A percentile compares a stretch with the other conserved stretches of the same genome.
Conservation (phyloP, 108 stramenopile species). For the Skeletonema potamos region DNA sequence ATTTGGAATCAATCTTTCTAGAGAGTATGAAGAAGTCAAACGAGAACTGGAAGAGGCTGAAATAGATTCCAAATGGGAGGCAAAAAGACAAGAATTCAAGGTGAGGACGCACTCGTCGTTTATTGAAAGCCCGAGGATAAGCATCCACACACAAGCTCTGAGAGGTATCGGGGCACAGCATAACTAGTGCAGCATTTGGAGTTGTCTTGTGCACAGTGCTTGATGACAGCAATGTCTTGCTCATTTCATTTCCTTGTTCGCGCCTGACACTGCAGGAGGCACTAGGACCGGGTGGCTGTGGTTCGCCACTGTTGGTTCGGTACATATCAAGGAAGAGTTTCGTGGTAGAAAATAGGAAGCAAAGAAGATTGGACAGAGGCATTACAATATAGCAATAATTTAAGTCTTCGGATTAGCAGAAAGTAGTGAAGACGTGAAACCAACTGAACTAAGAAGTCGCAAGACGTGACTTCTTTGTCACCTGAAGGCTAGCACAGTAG, state of each 20-base stretch:
- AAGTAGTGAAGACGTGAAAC: background rate
- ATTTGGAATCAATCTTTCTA: slow-evolving; percentile 58
- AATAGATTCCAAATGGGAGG: slow-evolving; percentile 57
- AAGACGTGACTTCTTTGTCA: too few relatives aligned
- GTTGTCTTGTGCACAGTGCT: background rate
- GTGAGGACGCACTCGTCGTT: slow-evolving; percentile 57
- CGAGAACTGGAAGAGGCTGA: slow-evolving; percentile 51
- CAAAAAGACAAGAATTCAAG: slow-evolving; percentile 48
- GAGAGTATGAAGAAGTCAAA: slow-evolving; percentile 66
- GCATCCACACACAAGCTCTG: slow-evolving; percentile 62
- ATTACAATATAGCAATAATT: background rate
- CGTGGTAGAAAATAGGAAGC: background rate
- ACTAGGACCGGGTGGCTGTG: background rate
- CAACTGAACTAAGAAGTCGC: too few relatives aligned
- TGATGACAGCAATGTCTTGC: background rate
- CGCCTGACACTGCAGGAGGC: background rate
- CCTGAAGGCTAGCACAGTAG: too few relatives aligned
- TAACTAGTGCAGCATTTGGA: slow-evolving; percentile 6
- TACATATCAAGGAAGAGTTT: slow-evolving; percentile 12
- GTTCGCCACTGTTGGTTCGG: slow-evolving; percentile 18
- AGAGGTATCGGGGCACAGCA: slow-evolving; percentile 48
- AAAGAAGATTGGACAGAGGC: background rate
- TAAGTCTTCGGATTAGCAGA: background rate
- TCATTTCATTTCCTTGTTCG: background rate
- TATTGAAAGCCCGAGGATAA: slow-evolving; percentile 56